Evolutionary conservation across 192 early-diverging fungal species (phyloP).

Genomic region (Phycomyces nitens): DNA sequence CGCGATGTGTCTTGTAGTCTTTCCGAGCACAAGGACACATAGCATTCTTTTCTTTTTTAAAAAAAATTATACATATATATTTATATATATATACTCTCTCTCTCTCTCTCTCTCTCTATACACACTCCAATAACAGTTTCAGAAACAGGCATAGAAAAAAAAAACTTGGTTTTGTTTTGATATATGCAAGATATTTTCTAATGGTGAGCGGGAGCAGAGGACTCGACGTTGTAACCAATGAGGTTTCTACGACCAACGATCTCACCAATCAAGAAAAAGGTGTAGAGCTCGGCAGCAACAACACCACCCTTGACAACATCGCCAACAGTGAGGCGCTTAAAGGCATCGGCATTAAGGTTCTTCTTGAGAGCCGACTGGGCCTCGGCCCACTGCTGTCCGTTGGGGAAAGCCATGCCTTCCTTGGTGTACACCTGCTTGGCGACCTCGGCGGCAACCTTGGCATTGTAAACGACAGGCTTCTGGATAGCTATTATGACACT

Average conservation of each 20-base stretch:
- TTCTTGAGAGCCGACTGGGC: slow-evolving; percentile 44
- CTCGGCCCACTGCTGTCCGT: slow-evolving; percentile 42
- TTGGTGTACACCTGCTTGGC: slow-evolving; percentile 63
- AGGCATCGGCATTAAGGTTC: slow-evolving; percentile 34
- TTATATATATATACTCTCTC: no score
- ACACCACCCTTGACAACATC: slow-evolving; percentile 50
- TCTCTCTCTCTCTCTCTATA: no score
- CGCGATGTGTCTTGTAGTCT: no score
- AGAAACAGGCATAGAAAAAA: background rate
- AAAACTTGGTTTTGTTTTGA: background rate
- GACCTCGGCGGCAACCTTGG: slow-evolving; percentile 53
- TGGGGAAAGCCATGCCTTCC: slow-evolving; percentile 57
- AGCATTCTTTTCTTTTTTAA: no score
- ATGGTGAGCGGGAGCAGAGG: background rate
- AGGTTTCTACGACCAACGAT: slow-evolving; percentile 62
- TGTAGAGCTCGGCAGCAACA: slow-evolving; percentile 49
- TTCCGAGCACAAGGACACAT: no score
- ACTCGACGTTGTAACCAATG: slow-evolving; percentile 56
- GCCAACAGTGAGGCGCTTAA: slow-evolving; percentile 43
- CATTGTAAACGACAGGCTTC: slow-evolving; percentile 48
- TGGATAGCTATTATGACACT: slow-evolving; percentile 21
- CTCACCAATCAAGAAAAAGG: slow-evolving; percentile 63
- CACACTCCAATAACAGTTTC: no score
- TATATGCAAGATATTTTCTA: background rate
- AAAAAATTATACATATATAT: no score